These are phyloP conservation scores for Saccharomyces paradoxus DNA, from an alignment of 805 yeast genomes.

Conservation along the genomic window DNA sequence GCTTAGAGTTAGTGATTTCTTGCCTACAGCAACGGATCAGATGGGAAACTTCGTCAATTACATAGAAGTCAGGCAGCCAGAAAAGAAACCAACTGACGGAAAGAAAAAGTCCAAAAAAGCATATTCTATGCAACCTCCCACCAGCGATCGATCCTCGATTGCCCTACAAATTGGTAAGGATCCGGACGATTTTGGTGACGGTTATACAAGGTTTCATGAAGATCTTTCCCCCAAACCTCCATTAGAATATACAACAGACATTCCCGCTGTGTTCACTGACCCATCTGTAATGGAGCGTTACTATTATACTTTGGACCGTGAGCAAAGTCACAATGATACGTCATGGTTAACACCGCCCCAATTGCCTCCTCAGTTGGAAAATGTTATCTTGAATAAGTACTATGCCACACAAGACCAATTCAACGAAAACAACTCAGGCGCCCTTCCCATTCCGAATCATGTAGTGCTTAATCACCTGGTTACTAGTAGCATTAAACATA, in stretches of 20 bases:
- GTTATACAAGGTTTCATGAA: conserved; percentile 69
- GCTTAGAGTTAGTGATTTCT: conserved; percentile 72
- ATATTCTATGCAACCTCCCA: conserved; percentile 9
- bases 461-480: conserved; percentile 91
- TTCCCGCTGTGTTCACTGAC: conserved; percentile 78
- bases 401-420: conserved; percentile 24
- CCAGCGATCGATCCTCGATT: conserved; percentile 45
- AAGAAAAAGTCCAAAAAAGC: neutral
- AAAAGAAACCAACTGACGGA: conserved; percentile 5
- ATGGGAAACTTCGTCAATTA: conserved; percentile 94
- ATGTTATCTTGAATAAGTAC: conserved; percentile 79
- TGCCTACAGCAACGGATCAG: conserved; percentile 96
- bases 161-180: conserved; percentile 31
- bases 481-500: conserved; percentile 87
- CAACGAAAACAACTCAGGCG: conserved; percentile 73
- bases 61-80: conserved; percentile 49
- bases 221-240: conserved; percentile 33
- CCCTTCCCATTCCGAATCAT: conserved; percentile 88
- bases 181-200: conserved; percentile 69
- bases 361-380: conserved; percentile 92
- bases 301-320: conserved; percentile 65
- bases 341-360: conserved; percentile 82
- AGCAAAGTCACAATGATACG: conserved; percentile 52
- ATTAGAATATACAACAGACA: conserved; percentile 48
- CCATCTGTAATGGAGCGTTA: conserved; percentile 84